These are phyloP conservation scores for Themeda triandra DNA, from an alignment of 176 grass and related monocot genomes.

Conservation along the genomic window DNA sequence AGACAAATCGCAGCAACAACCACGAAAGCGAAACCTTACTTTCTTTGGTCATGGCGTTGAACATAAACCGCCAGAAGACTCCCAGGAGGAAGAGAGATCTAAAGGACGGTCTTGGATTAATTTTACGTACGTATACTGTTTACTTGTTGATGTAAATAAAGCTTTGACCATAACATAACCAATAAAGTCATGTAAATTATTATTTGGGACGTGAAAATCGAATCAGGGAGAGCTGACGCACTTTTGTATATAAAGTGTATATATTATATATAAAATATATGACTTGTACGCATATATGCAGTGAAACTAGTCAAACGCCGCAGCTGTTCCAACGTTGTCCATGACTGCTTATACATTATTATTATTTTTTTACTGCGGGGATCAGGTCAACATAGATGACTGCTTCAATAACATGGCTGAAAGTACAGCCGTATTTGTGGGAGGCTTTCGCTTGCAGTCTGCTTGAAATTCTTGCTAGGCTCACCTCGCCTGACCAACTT, in stretches of 20 bases:
- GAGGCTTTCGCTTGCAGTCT: too few relatives aligned
- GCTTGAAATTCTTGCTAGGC: too few relatives aligned
- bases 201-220: neutral
- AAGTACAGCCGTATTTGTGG: neutral
- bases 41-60: neutral
- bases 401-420: neutral
- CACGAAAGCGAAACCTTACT: neutral
- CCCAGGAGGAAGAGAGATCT: neutral
- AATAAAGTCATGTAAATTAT: neutral
- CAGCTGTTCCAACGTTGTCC: neutral
- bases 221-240: neutral
- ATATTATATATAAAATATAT: too few relatives aligned
- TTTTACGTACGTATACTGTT: too few relatives aligned
- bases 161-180: neutral
- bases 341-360: neutral
- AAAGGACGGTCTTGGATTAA: neutral
- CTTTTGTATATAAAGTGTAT: neutral
- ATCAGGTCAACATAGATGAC: neutral
- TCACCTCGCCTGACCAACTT: too few relatives aligned
- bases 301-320: conserved; percentile 31
- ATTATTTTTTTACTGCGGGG: neutral
- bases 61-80: neutral
- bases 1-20: neutral
- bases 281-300: too few relatives aligned
- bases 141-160: neutral